These are phyloP conservation scores for Secale cereale DNA, from an alignment of 176 grass and related monocot genomes.

Conservation along the genomic window DNA sequence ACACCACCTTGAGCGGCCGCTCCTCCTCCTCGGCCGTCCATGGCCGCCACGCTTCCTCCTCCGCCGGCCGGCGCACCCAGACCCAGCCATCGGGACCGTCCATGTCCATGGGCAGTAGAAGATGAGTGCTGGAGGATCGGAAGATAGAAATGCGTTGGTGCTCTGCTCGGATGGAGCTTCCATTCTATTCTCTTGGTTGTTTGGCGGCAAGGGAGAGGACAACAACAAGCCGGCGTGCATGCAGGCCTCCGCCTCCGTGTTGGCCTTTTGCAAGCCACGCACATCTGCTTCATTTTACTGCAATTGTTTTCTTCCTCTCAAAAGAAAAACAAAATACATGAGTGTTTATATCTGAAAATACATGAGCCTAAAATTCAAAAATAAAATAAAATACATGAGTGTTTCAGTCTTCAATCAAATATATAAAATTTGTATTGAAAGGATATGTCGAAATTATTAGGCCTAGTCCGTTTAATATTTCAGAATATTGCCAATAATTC, in stretches of 20 bases:
- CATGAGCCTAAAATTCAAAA: too few relatives aligned
- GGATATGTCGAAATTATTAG: too few relatives aligned
- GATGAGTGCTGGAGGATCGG: not conserved
- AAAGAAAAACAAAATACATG: too few relatives aligned
- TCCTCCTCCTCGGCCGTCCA: not conserved
- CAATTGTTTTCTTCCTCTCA: too few relatives aligned
- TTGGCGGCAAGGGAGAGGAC: not conserved
- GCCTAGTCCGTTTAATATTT: too few relatives aligned
- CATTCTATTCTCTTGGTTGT: not conserved
- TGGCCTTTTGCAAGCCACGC: not conserved
- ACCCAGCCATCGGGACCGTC: constrained; percentile 29
- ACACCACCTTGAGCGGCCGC: constrained; percentile 66
- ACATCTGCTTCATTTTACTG: not conserved
- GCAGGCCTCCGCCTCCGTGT: not conserved
- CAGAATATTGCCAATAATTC: too few relatives aligned
- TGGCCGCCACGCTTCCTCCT: not conserved
- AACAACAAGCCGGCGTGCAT: not conserved
- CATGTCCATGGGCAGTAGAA: not conserved
- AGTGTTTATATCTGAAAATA: too few relatives aligned
- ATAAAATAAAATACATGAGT: too few relatives aligned
- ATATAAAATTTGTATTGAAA: too few relatives aligned
- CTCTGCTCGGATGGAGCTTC: not conserved
- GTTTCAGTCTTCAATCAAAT: too few relatives aligned
- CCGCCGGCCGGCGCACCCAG: constrained; percentile 24
- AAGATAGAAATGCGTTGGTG: not conserved